A percentile compares a stretch with the other conserved stretches of the same genome.
Evolutionary conservation across 306 rosid genomes (phyloP).

Genomic region (Lathyrus tuberosus): DNA sequence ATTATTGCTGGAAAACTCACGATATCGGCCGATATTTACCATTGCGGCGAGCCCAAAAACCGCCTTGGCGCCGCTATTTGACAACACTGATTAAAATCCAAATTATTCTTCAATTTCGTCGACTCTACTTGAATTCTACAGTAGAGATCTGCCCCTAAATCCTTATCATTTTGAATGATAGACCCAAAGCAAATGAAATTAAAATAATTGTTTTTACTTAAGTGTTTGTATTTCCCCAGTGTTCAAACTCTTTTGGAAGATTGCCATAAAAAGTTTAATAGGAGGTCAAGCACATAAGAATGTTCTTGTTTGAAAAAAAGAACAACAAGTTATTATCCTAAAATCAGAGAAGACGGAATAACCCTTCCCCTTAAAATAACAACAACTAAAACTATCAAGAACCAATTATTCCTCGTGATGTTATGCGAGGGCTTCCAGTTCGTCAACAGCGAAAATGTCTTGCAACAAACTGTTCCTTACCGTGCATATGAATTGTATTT

Average conservation of each 20-base stretch:
- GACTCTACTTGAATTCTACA: neutral
- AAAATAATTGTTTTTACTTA: neutral
- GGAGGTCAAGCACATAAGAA: neutral
- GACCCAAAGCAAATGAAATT: neutral
- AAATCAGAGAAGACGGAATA: neutral
- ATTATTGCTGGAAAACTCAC: no score
- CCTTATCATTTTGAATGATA: neutral
- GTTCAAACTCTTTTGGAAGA: neutral
- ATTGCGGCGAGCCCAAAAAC: no score
- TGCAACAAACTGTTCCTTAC: neutral
- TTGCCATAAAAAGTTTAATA: neutral
- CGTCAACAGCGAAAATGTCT: neutral
- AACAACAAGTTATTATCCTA: neutral
- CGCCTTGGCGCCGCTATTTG: no score
- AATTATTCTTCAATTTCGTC: no score
- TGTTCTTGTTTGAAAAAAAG: neutral
- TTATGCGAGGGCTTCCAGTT: neutral
- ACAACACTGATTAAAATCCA: no score
- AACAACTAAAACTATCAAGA: neutral
- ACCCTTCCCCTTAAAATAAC: neutral
- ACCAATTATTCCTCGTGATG: neutral
- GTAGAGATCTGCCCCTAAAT: neutral
- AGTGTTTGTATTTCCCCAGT: neutral
- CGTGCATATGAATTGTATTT: constrained; percentile 16
- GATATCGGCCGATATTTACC: no score